These are phyloP conservation scores for Forsythia viridissima DNA, from an alignment of 257 asterid genomes.

Conservation along the genomic window DNA sequence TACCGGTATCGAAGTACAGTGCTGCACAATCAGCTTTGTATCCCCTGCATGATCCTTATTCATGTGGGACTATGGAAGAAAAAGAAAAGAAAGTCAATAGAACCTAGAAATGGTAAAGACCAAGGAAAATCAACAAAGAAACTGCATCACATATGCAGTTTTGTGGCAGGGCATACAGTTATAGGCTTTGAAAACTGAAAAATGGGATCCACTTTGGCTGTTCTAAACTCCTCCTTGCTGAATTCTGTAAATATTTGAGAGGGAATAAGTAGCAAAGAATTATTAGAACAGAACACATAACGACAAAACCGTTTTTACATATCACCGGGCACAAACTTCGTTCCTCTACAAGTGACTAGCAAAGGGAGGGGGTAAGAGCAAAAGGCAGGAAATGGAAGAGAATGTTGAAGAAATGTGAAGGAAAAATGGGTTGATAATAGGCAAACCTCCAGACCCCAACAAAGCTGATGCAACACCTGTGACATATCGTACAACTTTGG, in stretches of 20 bases:
- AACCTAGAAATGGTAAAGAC: constrained; percentile 14
- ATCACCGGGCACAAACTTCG: background rate
- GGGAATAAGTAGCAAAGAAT: constrained; percentile 18
- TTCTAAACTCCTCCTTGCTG: constrained; percentile 64
- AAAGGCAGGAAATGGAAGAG: constrained; percentile 8
- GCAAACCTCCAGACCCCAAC: constrained; percentile 90
- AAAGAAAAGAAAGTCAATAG: constrained; percentile 15
- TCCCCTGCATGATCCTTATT: constrained; percentile 91
- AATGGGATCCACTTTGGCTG: constrained; percentile 82
- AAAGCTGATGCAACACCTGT: constrained; percentile 94
- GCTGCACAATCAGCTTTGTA: constrained; percentile 83
- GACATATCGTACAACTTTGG: constrained; percentile 71
- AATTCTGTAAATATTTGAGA: constrained; percentile 57
- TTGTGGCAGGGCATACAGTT: constrained; percentile 48
- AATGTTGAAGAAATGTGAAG: background rate
- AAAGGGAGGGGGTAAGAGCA: background rate
- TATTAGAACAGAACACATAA: constrained; percentile 1
- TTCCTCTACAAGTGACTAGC: background rate
- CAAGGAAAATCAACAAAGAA: constrained; percentile 1
- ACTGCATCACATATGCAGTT: background rate
- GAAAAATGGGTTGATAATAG: constrained; percentile 14
- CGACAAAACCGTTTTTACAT: background rate
- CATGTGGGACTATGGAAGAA: constrained; percentile 80
- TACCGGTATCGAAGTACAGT: constrained; percentile 83
- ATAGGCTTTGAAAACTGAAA: constrained; percentile 88